These are phyloP conservation scores for Diaporthe sp. DNA, from an alignment of 2,329 filamentous ascomycete species.

Conservation along the genomic window DNA sequence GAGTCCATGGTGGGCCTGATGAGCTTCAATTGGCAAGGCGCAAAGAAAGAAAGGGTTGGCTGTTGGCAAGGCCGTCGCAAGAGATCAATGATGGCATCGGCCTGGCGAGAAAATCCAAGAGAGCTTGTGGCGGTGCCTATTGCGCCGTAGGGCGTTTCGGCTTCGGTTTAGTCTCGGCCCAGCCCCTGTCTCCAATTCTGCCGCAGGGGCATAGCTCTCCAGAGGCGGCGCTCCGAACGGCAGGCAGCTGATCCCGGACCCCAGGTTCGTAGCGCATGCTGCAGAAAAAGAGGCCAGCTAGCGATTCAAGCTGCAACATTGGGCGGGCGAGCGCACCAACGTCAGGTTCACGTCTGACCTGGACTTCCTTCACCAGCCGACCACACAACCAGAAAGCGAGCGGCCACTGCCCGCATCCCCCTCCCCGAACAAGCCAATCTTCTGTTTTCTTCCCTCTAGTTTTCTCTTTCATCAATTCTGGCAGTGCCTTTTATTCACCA, in stretches of 20 bases:
- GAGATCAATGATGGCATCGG: slow-evolving; percentile 32
- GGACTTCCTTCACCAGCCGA: slow-evolving; percentile 17
- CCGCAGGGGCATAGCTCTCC: slow-evolving; percentile 28
- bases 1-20: slow-evolving; percentile 61
- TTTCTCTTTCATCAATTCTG: slow-evolving; percentile 19
- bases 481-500: slow-evolving; percentile 42
- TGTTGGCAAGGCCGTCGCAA: slow-evolving; percentile 17
- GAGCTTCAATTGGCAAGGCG: neutral
- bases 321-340: slow-evolving; percentile 12
- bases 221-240: neutral
- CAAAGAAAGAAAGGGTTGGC: neutral
- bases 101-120: slow-evolving; percentile 33
- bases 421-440: slow-evolving; percentile 15
- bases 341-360: slow-evolving; percentile 27
- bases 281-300: slow-evolving; percentile 42
- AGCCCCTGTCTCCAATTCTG: slow-evolving; percentile 11
- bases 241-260: slow-evolving; percentile 30
- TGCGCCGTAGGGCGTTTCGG: neutral
- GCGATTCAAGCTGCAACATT: slow-evolving; percentile 35
- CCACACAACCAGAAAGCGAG: slow-evolving; percentile 36
- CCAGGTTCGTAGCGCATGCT: slow-evolving; percentile 30
- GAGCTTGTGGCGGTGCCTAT: slow-evolving; percentile 31
- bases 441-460: slow-evolving; percentile 19
- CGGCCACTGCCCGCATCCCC: slow-evolving; percentile 33
- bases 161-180: slow-evolving; percentile 20